Evolutionary conservation across 768 basidiomycete species (phyloP), one percentile per base, ranked within the genome.

Genomic region (Pleurotus eryngii): DNA sequence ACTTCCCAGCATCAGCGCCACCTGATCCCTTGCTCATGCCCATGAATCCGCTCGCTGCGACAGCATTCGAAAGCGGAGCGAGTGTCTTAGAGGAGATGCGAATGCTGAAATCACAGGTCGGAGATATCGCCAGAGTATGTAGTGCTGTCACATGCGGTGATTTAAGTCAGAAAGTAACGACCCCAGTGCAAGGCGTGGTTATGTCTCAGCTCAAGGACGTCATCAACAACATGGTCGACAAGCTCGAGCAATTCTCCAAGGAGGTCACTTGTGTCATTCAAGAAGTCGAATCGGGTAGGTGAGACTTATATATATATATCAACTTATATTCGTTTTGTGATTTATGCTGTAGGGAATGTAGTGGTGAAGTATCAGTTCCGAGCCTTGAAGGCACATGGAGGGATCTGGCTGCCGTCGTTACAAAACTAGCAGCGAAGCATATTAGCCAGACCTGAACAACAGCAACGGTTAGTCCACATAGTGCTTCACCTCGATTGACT

Each of bases 351-450:
- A 92, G 93, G 2, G 89, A 90, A 81, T 76, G 93, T 50, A 91
- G 92, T 47, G 90, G 90, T 7, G 90, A 93, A 65, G 92, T 91
- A 22, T 77, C 87, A 57, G 92, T 95, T 12, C 70, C 89, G 22
- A 90, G 92, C 57, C 91, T 94, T 49, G 90, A 94, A 76, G 93
- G 93, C 20, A 90, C 89, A 14, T 92, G 90, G 90, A 80, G 85
- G 42, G 87, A 92, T 70, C 71, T 91, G 56, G 91, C 90, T 0
- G 86, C 84, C 59, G 87, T 89, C 49, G 89, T 92, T 66, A 90
- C 90, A 73, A 87, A 87, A 67, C 71, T 91, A 61, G 87, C 88
- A 6, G 84, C 85, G 4, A 90, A 90, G 72, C 72, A 90, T 57
- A 90, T 87, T 9, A 83, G 83, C 54, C 90, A 93, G 77, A 90